phyloP scores from a whole-genome alignment of 139 green algal genomes.

The Tetradesmus obliquus region DNA sequence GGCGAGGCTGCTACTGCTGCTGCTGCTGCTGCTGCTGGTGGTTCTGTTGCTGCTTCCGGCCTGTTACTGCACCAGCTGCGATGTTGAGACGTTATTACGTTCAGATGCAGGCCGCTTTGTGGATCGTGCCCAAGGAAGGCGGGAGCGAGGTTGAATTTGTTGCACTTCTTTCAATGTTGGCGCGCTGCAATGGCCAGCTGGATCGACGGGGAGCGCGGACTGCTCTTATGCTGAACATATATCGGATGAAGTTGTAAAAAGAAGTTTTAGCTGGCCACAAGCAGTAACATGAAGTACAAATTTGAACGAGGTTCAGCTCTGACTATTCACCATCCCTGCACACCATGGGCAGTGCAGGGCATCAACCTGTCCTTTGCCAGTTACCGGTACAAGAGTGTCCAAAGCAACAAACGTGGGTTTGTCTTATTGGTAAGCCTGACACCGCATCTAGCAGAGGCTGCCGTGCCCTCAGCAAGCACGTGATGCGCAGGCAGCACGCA shows the following conservation, averaged over 20 bases:
- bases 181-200: not conserved
- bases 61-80: not conserved
- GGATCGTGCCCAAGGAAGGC: too few species aligned
- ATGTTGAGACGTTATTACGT: not conserved
- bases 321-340: not conserved
- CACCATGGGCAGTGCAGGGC: not conserved
- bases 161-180: not conserved
- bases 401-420: too few species aligned
- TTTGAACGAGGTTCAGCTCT: not conserved
- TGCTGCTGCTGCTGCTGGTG: not conserved
- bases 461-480: not conserved
- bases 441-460: not conserved
- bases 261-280: not conserved
- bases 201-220: not conserved
- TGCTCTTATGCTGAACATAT: not conserved
- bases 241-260: not conserved
- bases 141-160: too few species aligned
- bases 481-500: too few species aligned
- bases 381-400: too few species aligned
- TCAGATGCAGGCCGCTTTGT: too few species aligned
- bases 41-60: not conserved
- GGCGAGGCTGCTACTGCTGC: not conserved
- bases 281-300: not conserved
- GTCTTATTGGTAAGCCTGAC: not conserved
- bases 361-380: too few species aligned